These are phyloP conservation scores for Litsea cubeba DNA, from an alignment of 164 flowering plant species.

Conservation along the genomic window DNA sequence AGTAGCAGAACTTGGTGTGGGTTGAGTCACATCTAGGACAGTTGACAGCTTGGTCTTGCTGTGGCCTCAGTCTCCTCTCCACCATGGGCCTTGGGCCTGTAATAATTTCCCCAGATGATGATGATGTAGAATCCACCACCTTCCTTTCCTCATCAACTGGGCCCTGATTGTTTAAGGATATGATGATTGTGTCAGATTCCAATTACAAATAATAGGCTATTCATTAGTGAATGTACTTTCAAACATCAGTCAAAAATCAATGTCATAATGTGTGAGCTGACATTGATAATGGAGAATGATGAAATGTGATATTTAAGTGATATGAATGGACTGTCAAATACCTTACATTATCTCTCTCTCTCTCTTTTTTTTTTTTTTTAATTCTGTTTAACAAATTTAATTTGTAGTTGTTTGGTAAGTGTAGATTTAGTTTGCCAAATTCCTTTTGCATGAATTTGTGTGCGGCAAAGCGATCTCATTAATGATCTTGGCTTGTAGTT, in stretches of 20 bases:
- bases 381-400: background rate
- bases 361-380: too few relatives aligned
- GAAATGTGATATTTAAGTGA: background rate
- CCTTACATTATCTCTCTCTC: background rate
- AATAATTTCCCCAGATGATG: slow-evolving; percentile 50
- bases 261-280: background rate
- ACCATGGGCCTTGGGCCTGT: slow-evolving; percentile 45
- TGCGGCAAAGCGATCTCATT: too few relatives aligned
- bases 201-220: background rate
- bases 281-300: background rate
- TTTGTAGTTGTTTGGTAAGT: background rate
- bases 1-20: slow-evolving; percentile 81
- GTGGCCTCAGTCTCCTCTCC: slow-evolving; percentile 63
- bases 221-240: background rate
- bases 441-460: background rate
- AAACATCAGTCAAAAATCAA: background rate
- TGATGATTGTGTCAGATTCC: background rate
- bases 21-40: slow-evolving; percentile 80
- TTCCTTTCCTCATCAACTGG: slow-evolving; percentile 42
- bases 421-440: background rate
- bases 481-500: too few relatives aligned
- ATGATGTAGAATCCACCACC: slow-evolving; percentile 37
- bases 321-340: background rate
- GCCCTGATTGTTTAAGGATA: slow-evolving; percentile 9
- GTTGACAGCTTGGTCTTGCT: slow-evolving; percentile 59